Evolutionary conservation across 192 early-diverging fungal species (phyloP), one percentile per base, ranked within the genome.

Genomic region (Podila minutissima): DNA sequence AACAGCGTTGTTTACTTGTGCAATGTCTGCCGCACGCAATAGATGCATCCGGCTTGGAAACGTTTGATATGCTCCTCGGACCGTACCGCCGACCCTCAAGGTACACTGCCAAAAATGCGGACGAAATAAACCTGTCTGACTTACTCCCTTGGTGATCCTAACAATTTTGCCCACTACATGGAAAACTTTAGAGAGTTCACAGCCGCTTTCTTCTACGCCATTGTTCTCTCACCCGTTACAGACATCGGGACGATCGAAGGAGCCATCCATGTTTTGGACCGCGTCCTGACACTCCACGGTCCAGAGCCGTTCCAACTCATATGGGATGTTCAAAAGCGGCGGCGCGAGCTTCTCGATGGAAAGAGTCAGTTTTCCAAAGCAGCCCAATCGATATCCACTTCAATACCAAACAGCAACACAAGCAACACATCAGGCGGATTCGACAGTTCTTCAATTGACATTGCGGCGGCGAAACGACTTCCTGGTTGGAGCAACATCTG

Each of bases 11-110:
- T 6, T 72, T 2, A 19, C 12, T 72, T 24, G 12, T 8, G n/a
- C 53, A 19, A 10, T 7, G 37, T 49, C 11, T 11, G 22, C 12
- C 11, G 9, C 31, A 22, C 11, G 4, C 24, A 22, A n/a, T 41
- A 81, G 77, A 81, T 55, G 77, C 71, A 2, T 59, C 70, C 32
- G 77, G 77, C 32, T 66, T 81, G 0, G 77, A 81, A n/a, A 69
- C 73, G 57, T 73, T 81, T 62, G 71, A 81, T 66, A 69, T 61
- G 2, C 55, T 73, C 11, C 58, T 81, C 4, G 77, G 77, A n/a
- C 77, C 77, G 6, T 66, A 28, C 17, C 71, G 77, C 2, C 59
- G 77, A 60, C 77, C 77, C 7, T 73, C 66, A 59, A 72, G 69
- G 77, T 81, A 65, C 33, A 60, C 50, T 46, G 12, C 41, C 13